phyloP scores from a whole-genome alignment of 305 asterid species.

The Petunia hybrid region DNA sequence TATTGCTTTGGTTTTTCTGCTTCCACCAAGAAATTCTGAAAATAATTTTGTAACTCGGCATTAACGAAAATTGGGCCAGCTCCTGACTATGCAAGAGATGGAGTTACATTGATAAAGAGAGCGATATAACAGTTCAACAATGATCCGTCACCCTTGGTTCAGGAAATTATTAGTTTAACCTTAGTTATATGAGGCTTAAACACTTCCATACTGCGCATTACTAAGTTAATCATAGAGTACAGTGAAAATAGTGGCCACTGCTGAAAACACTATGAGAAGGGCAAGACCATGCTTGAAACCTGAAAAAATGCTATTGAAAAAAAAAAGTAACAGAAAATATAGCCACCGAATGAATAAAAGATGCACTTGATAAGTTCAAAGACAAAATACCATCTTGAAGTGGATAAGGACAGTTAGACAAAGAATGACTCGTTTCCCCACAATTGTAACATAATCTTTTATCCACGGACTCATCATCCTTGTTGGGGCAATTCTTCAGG shows the following conservation, averaged over 20 bases:
- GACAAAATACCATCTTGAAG: constrained; percentile 78
- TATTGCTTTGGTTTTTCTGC: neutral
- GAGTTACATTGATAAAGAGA: neutral
- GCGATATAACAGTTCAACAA: neutral
- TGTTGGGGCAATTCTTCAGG: constrained; percentile 79
- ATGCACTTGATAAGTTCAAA: neutral
- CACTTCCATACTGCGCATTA: neutral
- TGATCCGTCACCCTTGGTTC: neutral
- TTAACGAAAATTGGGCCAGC: neutral
- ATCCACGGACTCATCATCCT: constrained; percentile 51
- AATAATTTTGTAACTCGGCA: neutral
- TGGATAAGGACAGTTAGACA: constrained; percentile 69
- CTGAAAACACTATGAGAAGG: neutral
- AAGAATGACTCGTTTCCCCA: constrained; percentile 84
- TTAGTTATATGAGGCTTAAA: neutral
- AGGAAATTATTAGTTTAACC: constrained; percentile 4
- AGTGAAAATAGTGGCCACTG: neutral
- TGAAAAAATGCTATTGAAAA: neutral
- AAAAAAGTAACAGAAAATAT: neutral
- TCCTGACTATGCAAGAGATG: neutral
- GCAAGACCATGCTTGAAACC: neutral
- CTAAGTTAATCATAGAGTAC: neutral
- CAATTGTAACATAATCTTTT: constrained; percentile 81
- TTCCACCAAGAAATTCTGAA: constrained; percentile 7
- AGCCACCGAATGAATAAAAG: neutral